These are phyloP conservation scores for Neurospora sp. DNA, from an alignment of 495 filamentous ascomycete species.

Conservation along the genomic window DNA sequence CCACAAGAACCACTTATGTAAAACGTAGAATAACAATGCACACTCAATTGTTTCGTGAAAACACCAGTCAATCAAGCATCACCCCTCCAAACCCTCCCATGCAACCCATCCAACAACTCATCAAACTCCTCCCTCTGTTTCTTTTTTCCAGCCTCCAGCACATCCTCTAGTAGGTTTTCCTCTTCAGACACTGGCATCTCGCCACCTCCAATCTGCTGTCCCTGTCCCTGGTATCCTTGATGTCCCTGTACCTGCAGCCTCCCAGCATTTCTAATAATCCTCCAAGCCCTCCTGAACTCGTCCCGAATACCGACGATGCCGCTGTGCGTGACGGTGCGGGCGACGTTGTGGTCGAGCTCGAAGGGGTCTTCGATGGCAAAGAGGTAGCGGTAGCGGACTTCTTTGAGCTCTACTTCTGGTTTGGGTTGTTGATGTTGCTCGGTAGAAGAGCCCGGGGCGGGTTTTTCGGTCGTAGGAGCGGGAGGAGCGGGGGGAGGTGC, in stretches of 20 bases:
- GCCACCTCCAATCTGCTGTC: neutral
- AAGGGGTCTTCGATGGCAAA: conserved; percentile 86
- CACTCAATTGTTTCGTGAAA: neutral
- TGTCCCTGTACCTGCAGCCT: neutral
- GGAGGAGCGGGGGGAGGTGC: neutral
- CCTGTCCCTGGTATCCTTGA: neutral
- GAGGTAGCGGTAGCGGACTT: conserved; percentile 66
- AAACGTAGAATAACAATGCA: too few relatives aligned
- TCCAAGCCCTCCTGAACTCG: conserved; percentile 66
- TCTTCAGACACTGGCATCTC: neutral
- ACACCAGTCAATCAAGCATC: neutral
- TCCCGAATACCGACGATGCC: conserved; percentile 68
- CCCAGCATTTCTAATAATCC: conserved; percentile 42
- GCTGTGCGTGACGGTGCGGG: conserved; percentile 63
- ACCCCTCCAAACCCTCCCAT: neutral
- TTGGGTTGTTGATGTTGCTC: neutral
- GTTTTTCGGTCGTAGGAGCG: neutral
- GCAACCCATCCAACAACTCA: neutral
- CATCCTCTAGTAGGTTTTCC: neutral
- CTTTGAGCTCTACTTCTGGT: conserved; percentile 37
- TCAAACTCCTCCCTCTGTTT: neutral
- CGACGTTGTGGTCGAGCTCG: conserved; percentile 74
- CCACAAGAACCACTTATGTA: neutral
- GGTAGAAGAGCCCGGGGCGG: neutral
- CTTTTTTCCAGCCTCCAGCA: neutral